A percentile compares a stretch with the other conserved stretches of the same genome.
phyloP scores from a whole-genome alignment of 2,329 filamentous ascomycete genomes.

The Trichoderma atroviride region DNA sequence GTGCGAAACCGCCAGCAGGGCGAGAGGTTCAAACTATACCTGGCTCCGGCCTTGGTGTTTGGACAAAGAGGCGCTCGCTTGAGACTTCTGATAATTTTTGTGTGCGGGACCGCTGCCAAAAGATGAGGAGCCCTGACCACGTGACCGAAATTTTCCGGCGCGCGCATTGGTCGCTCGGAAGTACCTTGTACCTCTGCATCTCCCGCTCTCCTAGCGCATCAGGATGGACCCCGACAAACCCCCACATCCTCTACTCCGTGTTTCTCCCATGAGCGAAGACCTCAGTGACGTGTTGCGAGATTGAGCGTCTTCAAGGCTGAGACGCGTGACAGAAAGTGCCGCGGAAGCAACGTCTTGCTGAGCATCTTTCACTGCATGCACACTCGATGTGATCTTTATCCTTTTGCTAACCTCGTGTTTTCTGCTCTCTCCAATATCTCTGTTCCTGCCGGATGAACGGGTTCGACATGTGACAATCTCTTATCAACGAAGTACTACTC shows the following conservation, averaged over 20 bases:
- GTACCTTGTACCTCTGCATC: conserved; percentile 6
- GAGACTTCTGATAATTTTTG: conserved; percentile 42
- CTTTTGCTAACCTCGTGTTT: conserved; percentile 6
- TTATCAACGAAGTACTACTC: background rate
- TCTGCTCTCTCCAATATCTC: background rate
- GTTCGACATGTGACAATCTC: background rate
- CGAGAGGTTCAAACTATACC: conserved; percentile 39
- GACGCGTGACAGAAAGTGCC: background rate
- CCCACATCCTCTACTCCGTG: conserved; percentile 23
- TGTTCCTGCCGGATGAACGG: background rate
- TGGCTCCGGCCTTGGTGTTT: conserved; percentile 47
- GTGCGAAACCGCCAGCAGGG: conserved; percentile 35
- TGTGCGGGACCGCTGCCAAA: conserved; percentile 38
- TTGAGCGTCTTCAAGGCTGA: conserved; percentile 13
- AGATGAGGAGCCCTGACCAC: conserved; percentile 43
- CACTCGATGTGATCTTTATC: background rate
- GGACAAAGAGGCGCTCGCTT: conserved; percentile 39
- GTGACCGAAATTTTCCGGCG: conserved; percentile 35
- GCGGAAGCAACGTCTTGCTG: conserved; percentile 3
- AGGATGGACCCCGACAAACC: background rate
- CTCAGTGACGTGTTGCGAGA: conserved; percentile 19
- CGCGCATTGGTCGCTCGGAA: conserved; percentile 1
- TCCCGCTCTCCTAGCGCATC: background rate
- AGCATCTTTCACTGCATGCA: conserved; percentile 17
- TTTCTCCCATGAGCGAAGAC: conserved; percentile 17